Evolutionary conservation across 345 rosid species (phyloP).

Genomic region (Draba incana): DNA sequence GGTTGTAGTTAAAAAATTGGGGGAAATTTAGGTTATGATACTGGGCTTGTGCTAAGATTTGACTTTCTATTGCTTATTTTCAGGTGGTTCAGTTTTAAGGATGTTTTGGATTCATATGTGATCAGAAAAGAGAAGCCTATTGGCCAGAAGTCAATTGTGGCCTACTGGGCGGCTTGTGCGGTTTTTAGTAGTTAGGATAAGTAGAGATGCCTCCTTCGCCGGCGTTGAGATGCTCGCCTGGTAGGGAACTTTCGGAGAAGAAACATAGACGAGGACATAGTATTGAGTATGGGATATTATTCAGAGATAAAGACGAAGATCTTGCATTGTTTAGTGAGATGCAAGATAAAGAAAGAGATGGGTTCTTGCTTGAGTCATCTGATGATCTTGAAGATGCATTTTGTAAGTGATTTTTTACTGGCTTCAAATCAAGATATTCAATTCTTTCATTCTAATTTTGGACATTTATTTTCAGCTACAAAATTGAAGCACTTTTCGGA

Average conservation of each 20-base stretch:
- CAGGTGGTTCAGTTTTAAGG: constrained; percentile 29
- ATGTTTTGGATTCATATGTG: constrained; percentile 21
- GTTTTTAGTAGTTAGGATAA: constrained; percentile 25
- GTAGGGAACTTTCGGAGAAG: constrained; percentile 64
- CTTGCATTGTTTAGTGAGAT: constrained; percentile 87
- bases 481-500: constrained; percentile 84
- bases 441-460: constrained; percentile 30
- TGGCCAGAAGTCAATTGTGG: constrained; percentile 36
- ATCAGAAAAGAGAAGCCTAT: constrained; percentile 21
- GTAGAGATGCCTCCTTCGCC: constrained; percentile 91
- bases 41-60: constrained; percentile 23
- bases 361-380: constrained; percentile 79
- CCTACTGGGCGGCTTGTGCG: constrained; percentile 5
- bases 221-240: constrained; percentile 73
- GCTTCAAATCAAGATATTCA: too few species aligned
- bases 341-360: constrained; percentile 82
- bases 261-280: constrained; percentile 76
- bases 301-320: constrained; percentile 81
- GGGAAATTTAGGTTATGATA: background rate
- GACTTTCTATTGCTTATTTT: constrained; percentile 25
- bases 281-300: constrained; percentile 64
- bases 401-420: constrained; percentile 52
- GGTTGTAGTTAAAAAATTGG: background rate
- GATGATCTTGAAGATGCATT: constrained; percentile 84
- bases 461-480: constrained; percentile 55